A percentile compares a stretch with the other conserved stretches of the same genome.
Evolutionary conservation across 495 filamentous ascomycete species (phyloP).

Genomic region (Penicillium lagena): DNA sequence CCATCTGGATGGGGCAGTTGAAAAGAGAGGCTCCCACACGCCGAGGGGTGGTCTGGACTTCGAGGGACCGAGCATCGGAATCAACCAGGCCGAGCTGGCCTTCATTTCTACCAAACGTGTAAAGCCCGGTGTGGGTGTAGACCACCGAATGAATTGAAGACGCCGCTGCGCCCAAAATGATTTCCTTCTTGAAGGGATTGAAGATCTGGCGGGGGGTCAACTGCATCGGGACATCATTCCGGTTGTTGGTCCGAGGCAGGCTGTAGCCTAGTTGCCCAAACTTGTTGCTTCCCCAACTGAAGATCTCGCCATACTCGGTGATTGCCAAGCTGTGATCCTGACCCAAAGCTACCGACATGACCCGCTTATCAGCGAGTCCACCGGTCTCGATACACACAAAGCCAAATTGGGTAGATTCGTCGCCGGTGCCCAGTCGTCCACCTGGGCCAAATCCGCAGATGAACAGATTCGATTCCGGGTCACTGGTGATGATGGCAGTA

Average conservation of each 20-base stretch:
- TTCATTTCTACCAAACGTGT: slow-evolving; percentile 93
- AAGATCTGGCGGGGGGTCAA: slow-evolving; percentile 81
- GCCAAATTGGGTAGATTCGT: slow-evolving; percentile 78
- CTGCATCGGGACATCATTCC: slow-evolving; percentile 73
- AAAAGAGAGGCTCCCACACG: slow-evolving; percentile 86
- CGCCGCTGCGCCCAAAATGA: slow-evolving; percentile 76
- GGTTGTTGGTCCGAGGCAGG: slow-evolving; percentile 45
- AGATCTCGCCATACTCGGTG: slow-evolving; percentile 72
- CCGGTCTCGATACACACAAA: slow-evolving; percentile 75
- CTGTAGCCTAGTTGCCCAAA: slow-evolving; percentile 82
- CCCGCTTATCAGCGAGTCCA: slow-evolving; percentile 60
- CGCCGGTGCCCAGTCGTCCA: slow-evolving; percentile 83
- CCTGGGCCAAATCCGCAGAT: slow-evolving; percentile 89
- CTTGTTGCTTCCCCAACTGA: slow-evolving; percentile 88
- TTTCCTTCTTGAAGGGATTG: slow-evolving; percentile 81
- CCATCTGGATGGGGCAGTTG: slow-evolving; percentile 65
- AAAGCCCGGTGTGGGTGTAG: slow-evolving; percentile 73
- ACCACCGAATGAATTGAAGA: slow-evolving; percentile 88
- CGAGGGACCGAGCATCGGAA: slow-evolving; percentile 85
- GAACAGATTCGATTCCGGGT: slow-evolving; percentile 87
- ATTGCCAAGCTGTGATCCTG: slow-evolving; percentile 88
- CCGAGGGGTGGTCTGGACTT: slow-evolving; percentile 71
- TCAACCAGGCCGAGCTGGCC: slow-evolving; percentile 93
- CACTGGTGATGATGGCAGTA: slow-evolving; percentile 83
- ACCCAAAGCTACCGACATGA: slow-evolving; percentile 70